Conservation (phyloP, 257 asterid genomes). For the Paraleonurus japonicus region DNA sequence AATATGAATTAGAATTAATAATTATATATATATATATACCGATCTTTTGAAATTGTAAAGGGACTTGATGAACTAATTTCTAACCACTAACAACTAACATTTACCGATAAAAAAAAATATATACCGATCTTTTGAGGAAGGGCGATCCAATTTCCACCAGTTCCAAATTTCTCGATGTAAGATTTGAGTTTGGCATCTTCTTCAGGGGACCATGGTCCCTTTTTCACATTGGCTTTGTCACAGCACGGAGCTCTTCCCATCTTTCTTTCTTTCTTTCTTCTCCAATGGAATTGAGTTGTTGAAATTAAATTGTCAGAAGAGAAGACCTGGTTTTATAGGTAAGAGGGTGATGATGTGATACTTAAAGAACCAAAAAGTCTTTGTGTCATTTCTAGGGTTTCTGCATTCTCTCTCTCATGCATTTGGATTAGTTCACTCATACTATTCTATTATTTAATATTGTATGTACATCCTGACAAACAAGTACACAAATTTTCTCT, state of each 20-base stretch:
- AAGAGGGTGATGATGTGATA: conserved; percentile 59
- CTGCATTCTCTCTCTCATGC: conserved; percentile 31
- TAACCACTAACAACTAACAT: too few species aligned
- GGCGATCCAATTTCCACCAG: conserved; percentile 97
- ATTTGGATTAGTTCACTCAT: conserved; percentile 65
- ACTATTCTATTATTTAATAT: conserved; percentile 26
- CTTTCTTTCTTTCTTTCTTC: neutral
- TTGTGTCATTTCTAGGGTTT: conserved; percentile 53
- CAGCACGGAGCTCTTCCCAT: conserved; percentile 99
- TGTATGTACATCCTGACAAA: conserved; percentile 40
- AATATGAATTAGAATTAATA: too few species aligned
- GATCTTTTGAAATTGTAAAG: too few species aligned
- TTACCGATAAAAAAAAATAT: too few species aligned
- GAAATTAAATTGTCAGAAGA: conserved; percentile 43
- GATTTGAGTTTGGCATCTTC: conserved; percentile 90
- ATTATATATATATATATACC: too few species aligned
- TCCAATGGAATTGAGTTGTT: conserved; percentile 1
- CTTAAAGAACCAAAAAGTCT: conserved; percentile 53
- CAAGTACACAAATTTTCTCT: conserved; percentile 35
- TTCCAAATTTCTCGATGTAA: conserved; percentile 73
- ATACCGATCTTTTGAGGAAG: conserved; percentile 98
- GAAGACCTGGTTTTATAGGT: conserved; percentile 81
- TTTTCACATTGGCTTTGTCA: conserved; percentile 90
- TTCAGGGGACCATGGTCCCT: conserved; percentile 97
- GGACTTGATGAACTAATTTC: too few species aligned